These are phyloP conservation scores for Martiniozyma abietophila DNA, from an alignment of 805 yeast species.

Conservation along the genomic window DNA sequence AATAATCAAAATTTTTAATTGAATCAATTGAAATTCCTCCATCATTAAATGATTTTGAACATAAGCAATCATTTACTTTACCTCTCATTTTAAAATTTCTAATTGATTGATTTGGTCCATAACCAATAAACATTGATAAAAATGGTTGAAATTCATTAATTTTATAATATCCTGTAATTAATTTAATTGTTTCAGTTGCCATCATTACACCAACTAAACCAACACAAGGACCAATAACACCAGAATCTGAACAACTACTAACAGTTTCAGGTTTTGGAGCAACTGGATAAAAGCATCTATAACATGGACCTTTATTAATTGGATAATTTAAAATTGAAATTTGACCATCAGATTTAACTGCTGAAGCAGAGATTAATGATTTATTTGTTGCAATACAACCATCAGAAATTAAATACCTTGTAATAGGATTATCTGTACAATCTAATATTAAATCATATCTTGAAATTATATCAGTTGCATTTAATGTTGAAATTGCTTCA, in stretches of 20 bases:
- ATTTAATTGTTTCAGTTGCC: constrained; percentile 80
- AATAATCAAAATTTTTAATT: constrained; percentile 50
- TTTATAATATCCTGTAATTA: constrained; percentile 49
- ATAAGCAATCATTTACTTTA: constrained; percentile 56
- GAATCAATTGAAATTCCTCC: constrained; percentile 40
- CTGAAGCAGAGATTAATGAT: constrained; percentile 86
- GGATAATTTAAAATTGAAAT: constrained; percentile 61
- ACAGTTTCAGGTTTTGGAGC: constrained; percentile 85
- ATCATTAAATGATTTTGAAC: constrained; percentile 41
- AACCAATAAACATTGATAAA: constrained; percentile 58
- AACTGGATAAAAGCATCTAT: constrained; percentile 82
- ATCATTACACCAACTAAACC: constrained; percentile 84
- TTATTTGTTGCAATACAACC: constrained; percentile 58
- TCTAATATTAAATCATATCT: constrained; percentile 73
- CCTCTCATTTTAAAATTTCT: constrained; percentile 75
- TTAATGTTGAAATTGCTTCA: constrained; percentile 38
- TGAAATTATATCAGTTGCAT: constrained; percentile 55
- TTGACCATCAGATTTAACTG: constrained; percentile 88
- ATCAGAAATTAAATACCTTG: constrained; percentile 82
- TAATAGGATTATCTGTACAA: constrained; percentile 89
- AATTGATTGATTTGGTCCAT: constrained; percentile 48
- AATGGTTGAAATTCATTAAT: constrained; percentile 54
- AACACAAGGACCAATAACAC: constrained; percentile 93
- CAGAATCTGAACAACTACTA: constrained; percentile 85
- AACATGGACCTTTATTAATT: constrained; percentile 70